Conservation (phyloP, 768 basidiomycete genomes). For the Fomitopsis serialis region DNA sequence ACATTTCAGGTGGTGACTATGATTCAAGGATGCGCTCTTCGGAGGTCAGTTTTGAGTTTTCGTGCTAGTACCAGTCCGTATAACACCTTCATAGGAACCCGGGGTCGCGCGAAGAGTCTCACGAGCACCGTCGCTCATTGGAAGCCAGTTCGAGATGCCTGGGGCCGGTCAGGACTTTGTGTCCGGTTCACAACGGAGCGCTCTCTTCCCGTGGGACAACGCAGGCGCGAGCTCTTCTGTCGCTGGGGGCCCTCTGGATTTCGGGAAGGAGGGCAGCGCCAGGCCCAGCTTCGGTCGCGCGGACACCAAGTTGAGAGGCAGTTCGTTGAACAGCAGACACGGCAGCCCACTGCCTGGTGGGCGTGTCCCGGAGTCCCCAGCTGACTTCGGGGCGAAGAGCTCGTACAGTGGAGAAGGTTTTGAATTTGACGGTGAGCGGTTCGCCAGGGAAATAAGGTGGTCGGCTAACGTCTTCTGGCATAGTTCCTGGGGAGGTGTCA, state of each 20-base stretch:
- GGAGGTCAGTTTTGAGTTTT: constrained; percentile 56
- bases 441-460: constrained; percentile 1
- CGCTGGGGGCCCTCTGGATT: constrained; percentile 30
- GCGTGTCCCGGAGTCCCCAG: constrained; percentile 47
- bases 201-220: constrained; percentile 82
- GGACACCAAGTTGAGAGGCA: constrained; percentile 49
- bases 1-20: constrained; percentile 5
- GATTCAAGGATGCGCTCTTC: constrained; percentile 44
- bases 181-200: constrained; percentile 58
- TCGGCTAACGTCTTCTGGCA: background rate
- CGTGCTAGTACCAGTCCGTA: no score
- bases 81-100: constrained; percentile 72
- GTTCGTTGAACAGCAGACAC: constrained; percentile 45
- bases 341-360: constrained; percentile 50
- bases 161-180: constrained; percentile 31
- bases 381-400: constrained; percentile 26
- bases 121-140: constrained; percentile 45
- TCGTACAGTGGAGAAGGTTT: constrained; percentile 57
- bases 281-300: constrained; percentile 45
- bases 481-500: constrained; percentile 26
- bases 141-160: constrained; percentile 40
- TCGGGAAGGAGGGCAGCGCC: constrained; percentile 33
- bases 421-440: constrained; percentile 53
- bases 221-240: constrained; percentile 60
- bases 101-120: constrained; percentile 79